These are phyloP conservation scores for Funneliformis geosporum DNA, from an alignment of 192 early-diverging fungal genomes.

Conservation along the genomic window DNA sequence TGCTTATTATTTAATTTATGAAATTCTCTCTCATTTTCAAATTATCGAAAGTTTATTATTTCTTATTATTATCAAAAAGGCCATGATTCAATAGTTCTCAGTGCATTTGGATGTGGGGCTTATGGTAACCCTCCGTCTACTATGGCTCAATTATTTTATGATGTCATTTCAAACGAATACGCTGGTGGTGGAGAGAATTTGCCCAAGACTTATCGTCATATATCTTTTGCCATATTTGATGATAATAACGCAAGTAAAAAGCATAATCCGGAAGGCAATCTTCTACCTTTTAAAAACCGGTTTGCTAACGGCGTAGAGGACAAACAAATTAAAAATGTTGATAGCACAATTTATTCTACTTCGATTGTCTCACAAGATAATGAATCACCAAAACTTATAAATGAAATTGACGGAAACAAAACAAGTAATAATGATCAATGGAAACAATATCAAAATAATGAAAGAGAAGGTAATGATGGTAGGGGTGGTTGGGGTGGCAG, in stretches of 20 bases:
- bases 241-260: neutral
- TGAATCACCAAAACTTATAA: neutral
- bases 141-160: slow-evolving; percentile 43
- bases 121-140: slow-evolving; percentile 44
- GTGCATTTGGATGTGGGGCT: slow-evolving; percentile 49
- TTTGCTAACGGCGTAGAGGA: neutral
- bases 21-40: neutral
- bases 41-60: neutral
- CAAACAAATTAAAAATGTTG: neutral
- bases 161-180: slow-evolving; percentile 43
- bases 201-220: slow-evolving; percentile 28
- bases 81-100: slow-evolving; percentile 47
- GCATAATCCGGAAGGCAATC: slow-evolving; percentile 5
- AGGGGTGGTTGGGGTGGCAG: too few species aligned
- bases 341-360: neutral
- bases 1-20: slow-evolving; percentile 12
- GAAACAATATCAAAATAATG: too few species aligned
- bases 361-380: neutral
- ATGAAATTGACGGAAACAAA: too few species aligned
- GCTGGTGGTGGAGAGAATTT: slow-evolving; percentile 36
- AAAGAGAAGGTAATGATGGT: too few species aligned
- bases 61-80: slow-evolving; percentile 25
- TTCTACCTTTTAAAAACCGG: slow-evolving; percentile 7
- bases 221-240: slow-evolving; percentile 20
- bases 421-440: neutral